Evolutionary conservation across 1,139 yeast species (phyloP), one percentile per base, ranked within the genome.

Genomic region (Saccharomyces pastorianus): DNA sequence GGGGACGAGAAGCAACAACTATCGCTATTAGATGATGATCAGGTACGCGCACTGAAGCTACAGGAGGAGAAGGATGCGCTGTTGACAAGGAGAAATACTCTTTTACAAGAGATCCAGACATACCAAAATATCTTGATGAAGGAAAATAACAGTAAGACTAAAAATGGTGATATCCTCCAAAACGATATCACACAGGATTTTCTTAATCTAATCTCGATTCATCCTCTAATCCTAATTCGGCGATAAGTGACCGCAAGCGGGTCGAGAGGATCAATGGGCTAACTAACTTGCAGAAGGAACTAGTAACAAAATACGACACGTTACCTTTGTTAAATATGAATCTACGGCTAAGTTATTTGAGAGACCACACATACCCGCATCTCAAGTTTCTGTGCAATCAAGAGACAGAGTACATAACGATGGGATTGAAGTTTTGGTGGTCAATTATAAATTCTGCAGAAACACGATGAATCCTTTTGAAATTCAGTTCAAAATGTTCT

Each of bases 321-420:
- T 42, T 64, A 50, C 68, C 68, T 4, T 28, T 64, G 25, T 49
- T 64, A 47, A 64, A 64, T 49, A 61, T 64, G 62, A 54, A 59
- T 13, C 44, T 59, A 46, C 49, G 68, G 46, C 49, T 64, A 32
- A 42, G 53, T 31, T 59, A 61, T 53, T 26, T 64, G 34, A 9
- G 50, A 14, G 56, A 56, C 9, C 51, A 53, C 38, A 25, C 56
- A 41, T 61, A 58, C 51, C 51, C 54, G 11, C 42, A 51, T 46
- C 55, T 7, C 52, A 48, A n/a, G 28, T 56, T 13, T 48, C 49
- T 25, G 25, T 49, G 13, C 42, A 48, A 5, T 54, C 50, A 48
- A 51, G 44, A 20, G 25, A 38, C 25, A 17, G 44, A 6, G 25
- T 17, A n/a, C 23, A 38, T 20, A 38, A 38, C 9, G 44, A 9